Evolutionary conservation across 768 basidiomycete species (phyloP).

Genomic region (Mycena filopes): DNA sequence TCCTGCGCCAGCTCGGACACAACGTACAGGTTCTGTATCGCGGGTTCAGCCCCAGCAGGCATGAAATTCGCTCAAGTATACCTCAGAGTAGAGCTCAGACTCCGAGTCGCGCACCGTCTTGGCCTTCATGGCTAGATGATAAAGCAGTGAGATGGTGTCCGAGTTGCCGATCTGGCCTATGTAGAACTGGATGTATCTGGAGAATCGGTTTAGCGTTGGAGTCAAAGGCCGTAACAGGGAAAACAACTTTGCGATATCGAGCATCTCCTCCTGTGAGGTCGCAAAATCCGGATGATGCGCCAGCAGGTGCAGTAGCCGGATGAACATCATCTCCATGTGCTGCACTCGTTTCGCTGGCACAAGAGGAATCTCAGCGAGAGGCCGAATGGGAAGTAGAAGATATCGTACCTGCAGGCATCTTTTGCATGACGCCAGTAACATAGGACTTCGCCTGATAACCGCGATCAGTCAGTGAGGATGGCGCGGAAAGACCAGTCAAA

Average conservation of each 20-base stretch:
- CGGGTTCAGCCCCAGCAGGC: background rate
- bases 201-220: slow-evolving; percentile 1
- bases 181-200: slow-evolving; percentile 90
- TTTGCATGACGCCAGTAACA: slow-evolving; percentile 58
- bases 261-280: slow-evolving; percentile 70
- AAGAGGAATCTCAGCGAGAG: background rate
- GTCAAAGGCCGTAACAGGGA: background rate
- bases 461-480: slow-evolving; percentile 30
- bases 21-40: slow-evolving; percentile 81
- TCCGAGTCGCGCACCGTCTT: slow-evolving; percentile 90
- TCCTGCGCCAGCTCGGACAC: slow-evolving; percentile 91
- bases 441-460: slow-evolving; percentile 63
- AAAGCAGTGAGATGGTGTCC: slow-evolving; percentile 89
- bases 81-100: slow-evolving; percentile 76
- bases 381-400: background rate
- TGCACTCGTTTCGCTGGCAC: slow-evolving; percentile 64
- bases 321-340: slow-evolving; percentile 84
- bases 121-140: slow-evolving; percentile 80
- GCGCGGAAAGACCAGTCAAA: slow-evolving; percentile 28
- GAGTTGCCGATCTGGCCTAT: slow-evolving; percentile 77
- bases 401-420: slow-evolving; percentile 55
- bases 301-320: slow-evolving; percentile 86
- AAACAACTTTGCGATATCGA: slow-evolving; percentile 83
- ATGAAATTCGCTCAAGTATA: slow-evolving; percentile 40
- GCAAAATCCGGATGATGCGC: slow-evolving; percentile 96